Base-by-base conservation (phyloP, 2,329 filamentous ascomycete genomes). In the Fusarium sp. region DNA sequence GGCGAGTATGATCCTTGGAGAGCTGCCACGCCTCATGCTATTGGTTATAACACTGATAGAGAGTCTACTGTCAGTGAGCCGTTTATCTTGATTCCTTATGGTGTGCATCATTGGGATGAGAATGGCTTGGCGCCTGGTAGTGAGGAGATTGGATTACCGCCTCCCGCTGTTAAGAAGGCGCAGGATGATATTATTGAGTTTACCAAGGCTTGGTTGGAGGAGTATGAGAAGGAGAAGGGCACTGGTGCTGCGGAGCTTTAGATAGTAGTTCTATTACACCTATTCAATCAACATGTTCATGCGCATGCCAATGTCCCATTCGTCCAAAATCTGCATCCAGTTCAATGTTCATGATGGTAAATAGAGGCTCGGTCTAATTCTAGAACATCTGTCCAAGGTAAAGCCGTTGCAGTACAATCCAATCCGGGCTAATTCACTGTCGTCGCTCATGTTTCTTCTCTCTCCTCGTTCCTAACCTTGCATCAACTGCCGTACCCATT, bases 1-100 rank as follows among this genome's bases (percentile, higher is more conserved):
- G 93, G 93, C 28, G 87, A 92, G 67, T 87, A 88, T 59, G 93
- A 97, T 75, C 93, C 93, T 0, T 97, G 93, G 93, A 87, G 90
- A 20, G 88, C 89, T 0, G 92, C 91, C 0, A 92, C 90, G 0
- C 88, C 91, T 1, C 89, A 95, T 51, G 90, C 89, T 1, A 86
- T 88, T n/a, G 86, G 83, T 2, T 85, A 37, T 3, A 37, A 37
- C 89, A 1, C 82, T 84, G 80, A 83, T 30, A 83, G 92, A 21
- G 79, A 82, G 16, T 91, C 86, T 46, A 92, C 91, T 0, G 80
- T 82, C 0, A 85, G 84, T 49, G 86, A 94, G 81, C 93, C 93
- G 0, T 92, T 90, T 68, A 84, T 93, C n/a, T 76, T 95, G 47
- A 93, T 97, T 47, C 81, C 85, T 5, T 86, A 86, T n/a, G 92